A percentile compares a stretch with the other conserved stretches of the same genome.
Conservation (phyloP, 306 rosid species). For the Lathyrus oleraceus region DNA sequence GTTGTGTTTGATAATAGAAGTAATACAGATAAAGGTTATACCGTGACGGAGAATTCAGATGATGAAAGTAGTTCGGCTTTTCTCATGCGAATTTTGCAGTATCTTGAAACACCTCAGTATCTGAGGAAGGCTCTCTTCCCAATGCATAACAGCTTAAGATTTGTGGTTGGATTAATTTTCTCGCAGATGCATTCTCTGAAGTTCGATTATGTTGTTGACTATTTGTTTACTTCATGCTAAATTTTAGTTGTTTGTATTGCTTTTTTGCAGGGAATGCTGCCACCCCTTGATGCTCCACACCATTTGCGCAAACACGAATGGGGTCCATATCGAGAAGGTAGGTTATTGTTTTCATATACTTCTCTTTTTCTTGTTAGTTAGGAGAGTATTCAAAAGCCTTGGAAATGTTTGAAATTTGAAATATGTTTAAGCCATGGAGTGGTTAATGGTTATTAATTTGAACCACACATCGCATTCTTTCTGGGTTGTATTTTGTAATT, state of each 20-base stretch:
- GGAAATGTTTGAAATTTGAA: conserved; percentile 29
- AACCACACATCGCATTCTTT: not conserved
- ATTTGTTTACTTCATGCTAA: conserved; percentile 6
- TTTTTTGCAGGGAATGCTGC: conserved; percentile 76
- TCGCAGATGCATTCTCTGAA: conserved; percentile 21
- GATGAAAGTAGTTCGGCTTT: conserved; percentile 84
- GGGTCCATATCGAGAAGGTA: conserved; percentile 89
- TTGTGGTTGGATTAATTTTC: conserved; percentile 60
- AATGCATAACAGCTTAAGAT: conserved; percentile 81
- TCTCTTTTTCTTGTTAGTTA: not conserved
- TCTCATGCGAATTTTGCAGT: conserved; percentile 71
- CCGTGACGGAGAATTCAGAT: conserved; percentile 44
- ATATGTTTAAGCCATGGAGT: conserved; percentile 1
- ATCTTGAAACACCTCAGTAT: conserved; percentile 97
- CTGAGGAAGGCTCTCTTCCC: conserved; percentile 87
- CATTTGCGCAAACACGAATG: conserved; percentile 97
- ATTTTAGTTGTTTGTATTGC: conserved; percentile 23
- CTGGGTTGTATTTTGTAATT: not conserved
- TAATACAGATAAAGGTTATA: conserved; percentile 38
- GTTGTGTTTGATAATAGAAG: conserved; percentile 77
- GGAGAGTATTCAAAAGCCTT: not conserved
- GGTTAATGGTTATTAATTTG: not conserved
- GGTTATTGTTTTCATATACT: not conserved
- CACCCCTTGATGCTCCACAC: conserved; percentile 98
- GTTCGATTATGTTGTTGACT: conserved; percentile 18